Base-by-base conservation (phyloP, 208 protist species). In the Wallacemonas collosoma region DNA sequence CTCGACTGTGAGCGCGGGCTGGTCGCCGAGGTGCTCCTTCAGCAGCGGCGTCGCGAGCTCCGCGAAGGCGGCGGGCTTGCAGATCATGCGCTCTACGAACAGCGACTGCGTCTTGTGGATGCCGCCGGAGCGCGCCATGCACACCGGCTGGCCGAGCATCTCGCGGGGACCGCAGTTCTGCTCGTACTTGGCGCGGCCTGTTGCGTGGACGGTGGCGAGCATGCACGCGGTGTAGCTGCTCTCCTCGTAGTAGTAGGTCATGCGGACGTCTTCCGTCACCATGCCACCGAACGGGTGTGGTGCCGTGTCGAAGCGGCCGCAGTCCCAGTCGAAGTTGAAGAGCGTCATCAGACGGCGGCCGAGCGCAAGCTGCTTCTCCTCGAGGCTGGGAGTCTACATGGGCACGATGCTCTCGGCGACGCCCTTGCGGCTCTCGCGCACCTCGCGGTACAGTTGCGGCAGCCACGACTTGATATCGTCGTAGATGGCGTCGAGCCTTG, bases 401-500 rank as follows among this genome's bases (percentile, higher is more conserved):
- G 61, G 41, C 51, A 81, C 12, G 38, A 75, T 45, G 36, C 55
- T 68, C 17, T 26, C 65, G n/a, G 76, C 50, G 14, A 73, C 12
- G 40, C 12, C 36, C 74, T 80, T 86, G 39, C 77, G 68, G 55
- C 86, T 88, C 73, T 81, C 77, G 65, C 80, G 47, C 51, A 97
- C 86, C 53, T 92, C 74, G 68, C 86, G 50, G n/a, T 97, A 69
- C 38, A 97, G 73, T 57, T 80, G 70, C 12, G 91, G 86, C 41
- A 98, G 82, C 86, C 89, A 94, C 35, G 82, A 83, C 68, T 90
- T 90, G 4, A 98, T 78, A 15, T 94, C 65, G 8, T 53, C 64
- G 67, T 95, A 96, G 4, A 97, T 78, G 36, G 72, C 76, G 61
- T 96, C 88, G 51, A 97, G 65, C 38, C 73, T 64, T 17, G 71